Evolutionary conservation across 352 stramenopile species (phyloP).

Genomic region (Globisporangium barbulae): DNA sequence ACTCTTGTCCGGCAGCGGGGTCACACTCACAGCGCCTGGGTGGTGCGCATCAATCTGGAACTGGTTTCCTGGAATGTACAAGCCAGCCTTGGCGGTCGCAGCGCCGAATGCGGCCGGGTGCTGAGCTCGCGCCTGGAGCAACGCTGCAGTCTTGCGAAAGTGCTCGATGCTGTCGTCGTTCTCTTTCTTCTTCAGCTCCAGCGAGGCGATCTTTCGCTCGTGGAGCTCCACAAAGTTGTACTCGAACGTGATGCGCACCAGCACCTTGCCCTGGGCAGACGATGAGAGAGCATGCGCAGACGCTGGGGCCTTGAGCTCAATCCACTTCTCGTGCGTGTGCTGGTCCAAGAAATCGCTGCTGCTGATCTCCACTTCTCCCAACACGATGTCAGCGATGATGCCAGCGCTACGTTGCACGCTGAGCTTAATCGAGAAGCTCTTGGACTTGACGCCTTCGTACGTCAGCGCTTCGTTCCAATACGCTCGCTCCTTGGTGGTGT

Average conservation of each 20-base stretch:
- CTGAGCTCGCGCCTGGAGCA: slow-evolving; percentile 41
- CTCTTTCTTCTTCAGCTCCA: slow-evolving; percentile 54
- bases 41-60: slow-evolving; percentile 66
- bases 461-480: slow-evolving; percentile 53
- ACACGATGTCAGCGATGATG: slow-evolving; percentile 62
- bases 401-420: slow-evolving; percentile 51
- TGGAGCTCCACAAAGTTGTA: slow-evolving; percentile 43
- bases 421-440: slow-evolving; percentile 61
- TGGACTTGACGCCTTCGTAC: slow-evolving; percentile 69
- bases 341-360: slow-evolving; percentile 61
- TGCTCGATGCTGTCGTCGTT: slow-evolving; percentile 61
- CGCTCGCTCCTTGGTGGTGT: slow-evolving; percentile 19
- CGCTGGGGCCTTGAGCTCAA: slow-evolving; percentile 40
- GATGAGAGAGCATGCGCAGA: slow-evolving; percentile 20
- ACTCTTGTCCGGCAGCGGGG: slow-evolving; percentile 69
- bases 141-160: slow-evolving; percentile 52
- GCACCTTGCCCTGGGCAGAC: slow-evolving; percentile 37
- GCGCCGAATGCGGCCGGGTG: slow-evolving; percentile 74
- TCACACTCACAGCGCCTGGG: slow-evolving; percentile 55
- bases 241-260: slow-evolving; percentile 59
- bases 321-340: slow-evolving; percentile 45
- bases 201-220: slow-evolving; percentile 33
- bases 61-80: slow-evolving; percentile 77
- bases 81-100: slow-evolving; percentile 37
- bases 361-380: slow-evolving; percentile 62